phyloP scores from a whole-genome alignment of 2,329 filamentous ascomycete genomes.

The Beauveria sp. region DNA sequence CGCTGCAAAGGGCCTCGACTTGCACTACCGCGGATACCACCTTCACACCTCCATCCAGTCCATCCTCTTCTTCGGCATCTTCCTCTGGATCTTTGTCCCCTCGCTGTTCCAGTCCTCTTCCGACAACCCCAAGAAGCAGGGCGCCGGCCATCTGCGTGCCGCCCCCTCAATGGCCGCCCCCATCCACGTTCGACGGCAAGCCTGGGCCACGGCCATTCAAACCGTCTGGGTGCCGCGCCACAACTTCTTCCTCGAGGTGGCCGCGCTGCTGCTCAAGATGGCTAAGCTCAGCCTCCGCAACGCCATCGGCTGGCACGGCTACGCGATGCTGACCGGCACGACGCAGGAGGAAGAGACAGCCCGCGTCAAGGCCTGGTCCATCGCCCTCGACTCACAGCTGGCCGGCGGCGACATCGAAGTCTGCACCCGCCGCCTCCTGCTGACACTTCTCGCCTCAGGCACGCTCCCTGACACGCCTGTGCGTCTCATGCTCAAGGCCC shows the following conservation, averaged over 20 bases:
- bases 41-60: conserved; percentile 46
- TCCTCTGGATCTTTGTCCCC: conserved; percentile 49
- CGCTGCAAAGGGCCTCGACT: conserved; percentile 39
- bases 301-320: conserved; percentile 66
- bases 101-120: conserved; percentile 38
- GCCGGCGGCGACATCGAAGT: conserved; percentile 86
- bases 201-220: conserved; percentile 89
- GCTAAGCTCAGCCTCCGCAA: conserved; percentile 75
- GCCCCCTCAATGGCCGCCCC: conserved; percentile 72
- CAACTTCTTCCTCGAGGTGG: conserved; percentile 77
- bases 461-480: conserved; percentile 78
- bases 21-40: conserved; percentile 49
- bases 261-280: conserved; percentile 72
- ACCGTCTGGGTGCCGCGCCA: conserved; percentile 87
- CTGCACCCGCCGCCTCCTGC: conserved; percentile 74
- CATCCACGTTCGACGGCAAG: conserved; percentile 76
- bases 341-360: conserved; percentile 81
- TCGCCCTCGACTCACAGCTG: conserved; percentile 86
- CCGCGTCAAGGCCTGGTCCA: conserved; percentile 85
- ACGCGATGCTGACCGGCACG: conserved; percentile 70
- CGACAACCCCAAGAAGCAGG: conserved; percentile 45
- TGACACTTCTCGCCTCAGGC: conserved; percentile 81
- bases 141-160: conserved; percentile 37
- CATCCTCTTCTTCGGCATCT: conserved; percentile 42
- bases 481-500: conserved; percentile 81